phyloP scores from a whole-genome alignment of 78 protist species.

The slime mould (Dictyostelium discoideum) region DNA sequence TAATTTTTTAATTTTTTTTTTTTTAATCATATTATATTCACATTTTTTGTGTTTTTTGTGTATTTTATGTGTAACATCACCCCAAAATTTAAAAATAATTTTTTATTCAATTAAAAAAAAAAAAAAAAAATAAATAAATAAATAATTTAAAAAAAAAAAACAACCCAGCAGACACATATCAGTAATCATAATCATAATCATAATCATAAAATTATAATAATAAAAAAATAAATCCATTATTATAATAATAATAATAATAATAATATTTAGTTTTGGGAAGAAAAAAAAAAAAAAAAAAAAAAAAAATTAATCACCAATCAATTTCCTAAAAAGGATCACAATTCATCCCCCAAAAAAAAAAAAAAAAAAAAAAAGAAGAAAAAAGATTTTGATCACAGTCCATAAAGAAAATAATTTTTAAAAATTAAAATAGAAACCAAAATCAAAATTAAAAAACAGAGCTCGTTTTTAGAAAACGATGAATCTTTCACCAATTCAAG shows the following conservation, averaged over 20 bases:
- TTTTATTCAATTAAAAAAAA: too few relatives aligned
- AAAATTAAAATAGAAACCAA: too few relatives aligned
- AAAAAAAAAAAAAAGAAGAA: background rate
- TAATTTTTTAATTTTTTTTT: too few relatives aligned
- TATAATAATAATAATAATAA: too few relatives aligned
- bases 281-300: background rate
- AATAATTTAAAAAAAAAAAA: too few relatives aligned
- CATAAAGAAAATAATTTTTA: background rate
- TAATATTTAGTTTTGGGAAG: too few relatives aligned
- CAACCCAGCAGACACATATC: background rate
- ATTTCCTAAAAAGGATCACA: background rate
- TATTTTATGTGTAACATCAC: background rate
- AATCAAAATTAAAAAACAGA: background rate
- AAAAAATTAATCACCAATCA: background rate
- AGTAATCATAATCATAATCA: background rate
- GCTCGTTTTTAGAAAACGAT: background rate
- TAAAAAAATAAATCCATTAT: background rate
- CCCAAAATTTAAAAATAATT: background rate
- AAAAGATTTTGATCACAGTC: background rate
- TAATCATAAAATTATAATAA: too few relatives aligned
- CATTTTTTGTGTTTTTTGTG: background rate
- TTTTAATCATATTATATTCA: background rate
- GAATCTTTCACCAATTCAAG: background rate
- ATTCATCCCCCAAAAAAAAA: background rate
- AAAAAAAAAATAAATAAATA: too few relatives aligned